Conservation (phyloP, 2,329 filamentous ascomycete genomes). For the Penicillium olsonii region DNA sequence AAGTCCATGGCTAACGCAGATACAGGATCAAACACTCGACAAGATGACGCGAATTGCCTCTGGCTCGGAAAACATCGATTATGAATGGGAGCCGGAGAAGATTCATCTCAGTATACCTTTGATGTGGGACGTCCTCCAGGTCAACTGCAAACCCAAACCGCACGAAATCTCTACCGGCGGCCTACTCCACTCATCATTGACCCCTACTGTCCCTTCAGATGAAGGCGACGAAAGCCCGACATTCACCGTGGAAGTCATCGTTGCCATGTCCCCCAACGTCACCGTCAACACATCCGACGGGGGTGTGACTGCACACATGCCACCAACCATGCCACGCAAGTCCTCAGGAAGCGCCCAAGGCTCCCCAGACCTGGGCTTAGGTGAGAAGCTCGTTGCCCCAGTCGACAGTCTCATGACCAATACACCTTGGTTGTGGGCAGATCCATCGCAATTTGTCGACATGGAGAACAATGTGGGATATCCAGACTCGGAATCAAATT, state of each 20-base stretch:
- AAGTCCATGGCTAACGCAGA: slow-evolving; percentile 9
- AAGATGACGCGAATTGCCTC: slow-evolving; percentile 54
- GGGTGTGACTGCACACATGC: slow-evolving; percentile 52
- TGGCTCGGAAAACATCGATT: slow-evolving; percentile 51
- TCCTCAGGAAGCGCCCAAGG: slow-evolving; percentile 9
- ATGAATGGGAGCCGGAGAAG: slow-evolving; percentile 56
- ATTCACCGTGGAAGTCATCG: slow-evolving; percentile 50
- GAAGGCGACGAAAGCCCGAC: slow-evolving; percentile 40
- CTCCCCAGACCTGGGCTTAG: slow-evolving; percentile 12
- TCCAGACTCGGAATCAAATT: slow-evolving; percentile 26
- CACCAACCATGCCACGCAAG: slow-evolving; percentile 21
- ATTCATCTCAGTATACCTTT: slow-evolving; percentile 56
- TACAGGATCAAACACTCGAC: slow-evolving; percentile 51
- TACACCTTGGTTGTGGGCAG: slow-evolving; percentile 39
- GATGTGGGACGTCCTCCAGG: slow-evolving; percentile 57
- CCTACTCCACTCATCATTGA: slow-evolving; percentile 47
- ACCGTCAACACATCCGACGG: slow-evolving; percentile 55
- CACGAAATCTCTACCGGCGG: slow-evolving; percentile 40
- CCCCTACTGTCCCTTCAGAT: slow-evolving; percentile 33
- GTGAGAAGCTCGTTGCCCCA: slow-evolving; percentile 33
- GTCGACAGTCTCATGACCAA: slow-evolving; percentile 38
- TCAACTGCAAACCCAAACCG: slow-evolving; percentile 46
- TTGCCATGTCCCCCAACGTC: slow-evolving; percentile 55
- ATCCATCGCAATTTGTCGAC: slow-evolving; percentile 33
- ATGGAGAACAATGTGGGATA: slow-evolving; percentile 33